Conservation (phyloP, 129 eudicot species). For the Pittosporum tobira region DNA sequence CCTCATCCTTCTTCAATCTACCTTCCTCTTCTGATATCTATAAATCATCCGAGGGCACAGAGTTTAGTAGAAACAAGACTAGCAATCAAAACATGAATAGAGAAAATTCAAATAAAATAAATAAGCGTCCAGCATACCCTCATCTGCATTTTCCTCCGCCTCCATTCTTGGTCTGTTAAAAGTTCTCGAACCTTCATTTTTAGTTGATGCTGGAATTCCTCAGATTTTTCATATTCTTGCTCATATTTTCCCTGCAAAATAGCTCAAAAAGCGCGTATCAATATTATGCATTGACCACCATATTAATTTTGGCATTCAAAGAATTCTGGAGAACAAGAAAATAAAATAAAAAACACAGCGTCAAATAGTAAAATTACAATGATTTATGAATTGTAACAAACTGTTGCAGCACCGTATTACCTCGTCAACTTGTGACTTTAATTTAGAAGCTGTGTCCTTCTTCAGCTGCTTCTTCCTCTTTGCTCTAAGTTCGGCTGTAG, state of each 20-base stretch:
- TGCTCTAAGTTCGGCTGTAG: constrained; percentile 82
- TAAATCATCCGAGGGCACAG: not conserved
- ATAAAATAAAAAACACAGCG: too few species aligned
- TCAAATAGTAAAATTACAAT: not conserved
- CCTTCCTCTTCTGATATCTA: constrained; percentile 99
- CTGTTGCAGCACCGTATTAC: constrained; percentile 20
- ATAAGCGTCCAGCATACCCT: constrained; percentile 52
- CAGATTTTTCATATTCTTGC: constrained; percentile 63
- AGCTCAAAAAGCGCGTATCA: too few species aligned
- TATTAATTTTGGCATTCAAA: not conserved
- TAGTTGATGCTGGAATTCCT: constrained; percentile 68
- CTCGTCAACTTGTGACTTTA: constrained; percentile 91
- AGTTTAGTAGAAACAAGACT: constrained; percentile 3
- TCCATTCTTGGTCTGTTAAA: constrained; percentile 97
- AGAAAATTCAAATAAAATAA: too few species aligned
- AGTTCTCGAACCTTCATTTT: constrained; percentile 88
- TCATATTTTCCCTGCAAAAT: constrained; percentile 77
- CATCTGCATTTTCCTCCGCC: constrained; percentile 97
- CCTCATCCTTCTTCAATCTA: constrained; percentile 97
- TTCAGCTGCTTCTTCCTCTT: constrained; percentile 91
- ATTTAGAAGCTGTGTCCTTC: constrained; percentile 83
- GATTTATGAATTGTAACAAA: not conserved
- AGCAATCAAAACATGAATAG: constrained; percentile 5
- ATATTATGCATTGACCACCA: not conserved
- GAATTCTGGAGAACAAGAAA: not conserved